Evolutionary conservation across 2,329 filamentous ascomycete genomes (phyloP).

Genomic region (Penicillium sp.): DNA sequence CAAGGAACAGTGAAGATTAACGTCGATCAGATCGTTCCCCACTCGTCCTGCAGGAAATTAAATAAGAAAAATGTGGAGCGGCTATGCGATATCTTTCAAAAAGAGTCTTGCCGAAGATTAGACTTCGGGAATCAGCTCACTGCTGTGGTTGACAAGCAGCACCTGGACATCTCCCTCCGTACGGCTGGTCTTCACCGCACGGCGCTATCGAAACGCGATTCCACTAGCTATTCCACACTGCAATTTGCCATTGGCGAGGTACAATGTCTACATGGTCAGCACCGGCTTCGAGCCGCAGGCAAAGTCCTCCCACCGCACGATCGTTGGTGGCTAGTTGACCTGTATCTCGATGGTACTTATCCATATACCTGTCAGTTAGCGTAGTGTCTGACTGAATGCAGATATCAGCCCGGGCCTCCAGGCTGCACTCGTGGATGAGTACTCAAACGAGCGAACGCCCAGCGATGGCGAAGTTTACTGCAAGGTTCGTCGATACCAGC

Average conservation of each 20-base stretch:
- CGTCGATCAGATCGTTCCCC: slow-evolving; percentile 28
- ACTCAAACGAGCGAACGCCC: neutral
- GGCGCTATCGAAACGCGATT: neutral
- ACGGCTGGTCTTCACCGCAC: slow-evolving; percentile 15
- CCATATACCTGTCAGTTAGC: neutral
- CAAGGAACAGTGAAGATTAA: slow-evolving; percentile 29
- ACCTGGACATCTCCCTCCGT: slow-evolving; percentile 24
- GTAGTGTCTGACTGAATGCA: neutral
- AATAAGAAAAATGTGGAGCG: slow-evolving; percentile 29
- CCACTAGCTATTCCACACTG: slow-evolving; percentile 22
- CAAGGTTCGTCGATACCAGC: slow-evolving; percentile 3
- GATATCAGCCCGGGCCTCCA: slow-evolving; percentile 18
- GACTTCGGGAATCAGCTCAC: slow-evolving; percentile 37
- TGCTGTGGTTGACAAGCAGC: slow-evolving; percentile 32
- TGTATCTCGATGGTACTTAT: slow-evolving; percentile 31
- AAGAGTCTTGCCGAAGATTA: slow-evolving; percentile 28
- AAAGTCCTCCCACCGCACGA: slow-evolving; percentile 27
- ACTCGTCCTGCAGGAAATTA: slow-evolving; percentile 18
- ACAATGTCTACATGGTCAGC: slow-evolving; percentile 30
- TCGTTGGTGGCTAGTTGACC: slow-evolving; percentile 36
- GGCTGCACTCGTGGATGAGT: slow-evolving; percentile 18
- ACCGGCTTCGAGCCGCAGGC: slow-evolving; percentile 26
- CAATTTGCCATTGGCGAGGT: slow-evolving; percentile 30
- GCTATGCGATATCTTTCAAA: slow-evolving; percentile 28
- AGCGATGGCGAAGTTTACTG: neutral